These are phyloP conservation scores for Lipomyces anomalus DNA, from an alignment of 805 yeast genomes.

Conservation along the genomic window DNA sequence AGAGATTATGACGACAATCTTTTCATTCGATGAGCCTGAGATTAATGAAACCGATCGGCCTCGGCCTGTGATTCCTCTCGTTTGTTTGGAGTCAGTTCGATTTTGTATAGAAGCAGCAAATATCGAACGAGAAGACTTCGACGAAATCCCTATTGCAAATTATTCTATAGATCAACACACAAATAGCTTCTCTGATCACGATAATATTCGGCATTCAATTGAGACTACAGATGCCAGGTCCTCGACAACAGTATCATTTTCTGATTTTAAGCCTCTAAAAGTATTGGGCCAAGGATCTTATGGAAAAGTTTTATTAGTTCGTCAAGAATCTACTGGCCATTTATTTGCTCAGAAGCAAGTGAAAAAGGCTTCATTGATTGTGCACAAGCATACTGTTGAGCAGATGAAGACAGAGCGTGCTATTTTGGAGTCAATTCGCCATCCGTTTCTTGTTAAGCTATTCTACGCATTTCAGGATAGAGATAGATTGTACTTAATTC, in stretches of 20 bases:
- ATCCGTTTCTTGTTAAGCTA: slow-evolving; percentile 75
- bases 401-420: slow-evolving; percentile 76
- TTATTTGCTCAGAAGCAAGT: slow-evolving; percentile 83
- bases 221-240: too few species aligned
- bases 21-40: slow-evolving; percentile 28
- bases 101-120: too few species aligned
- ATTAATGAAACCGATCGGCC: too few species aligned
- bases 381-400: slow-evolving; percentile 53
- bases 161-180: too few species aligned
- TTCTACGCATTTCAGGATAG: slow-evolving; percentile 80
- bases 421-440: slow-evolving; percentile 64
- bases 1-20: slow-evolving; percentile 29
- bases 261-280: slow-evolving; percentile 66
- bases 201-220: too few species aligned
- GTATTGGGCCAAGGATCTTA: slow-evolving; percentile 85
- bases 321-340: slow-evolving; percentile 54
- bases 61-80: too few species aligned
- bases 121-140: too few species aligned
- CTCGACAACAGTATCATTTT: too few species aligned
- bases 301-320: slow-evolving; percentile 77
- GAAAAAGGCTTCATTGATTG: slow-evolving; percentile 71
- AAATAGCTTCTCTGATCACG: too few species aligned
- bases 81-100: too few species aligned
- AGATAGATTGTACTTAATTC: slow-evolving; percentile 63
- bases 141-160: too few species aligned